Conservation (phyloP, 257 asterid species). For the Buddleja alternifolia region DNA sequence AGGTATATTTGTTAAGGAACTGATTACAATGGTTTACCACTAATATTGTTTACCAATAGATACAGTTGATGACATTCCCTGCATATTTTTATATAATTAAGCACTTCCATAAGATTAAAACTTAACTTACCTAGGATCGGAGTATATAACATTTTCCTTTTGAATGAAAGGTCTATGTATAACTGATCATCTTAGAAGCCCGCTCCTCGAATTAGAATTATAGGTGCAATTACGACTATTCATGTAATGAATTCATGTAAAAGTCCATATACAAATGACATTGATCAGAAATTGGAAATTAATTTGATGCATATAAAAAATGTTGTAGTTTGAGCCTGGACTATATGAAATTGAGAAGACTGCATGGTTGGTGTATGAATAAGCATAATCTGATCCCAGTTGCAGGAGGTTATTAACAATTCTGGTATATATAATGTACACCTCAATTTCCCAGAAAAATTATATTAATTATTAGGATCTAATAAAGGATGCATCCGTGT, state of each 20-base stretch:
- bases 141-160: too few species aligned
- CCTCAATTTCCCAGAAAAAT: constrained; percentile 48
- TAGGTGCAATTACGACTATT: too few species aligned
- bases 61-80: constrained; percentile 24
- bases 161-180: too few species aligned
- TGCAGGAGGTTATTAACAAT: constrained; percentile 21
- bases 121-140: not conserved
- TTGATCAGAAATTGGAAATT: too few species aligned
- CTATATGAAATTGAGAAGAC: not conserved
- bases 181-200: too few species aligned
- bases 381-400: constrained; percentile 40
- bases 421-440: constrained; percentile 11
- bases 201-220: too few species aligned
- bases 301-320: too few species aligned
- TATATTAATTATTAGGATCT: constrained; percentile 16
- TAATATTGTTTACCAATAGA: constrained; percentile 34
- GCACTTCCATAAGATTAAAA: constrained; percentile 28
- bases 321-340: not conserved
- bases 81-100: constrained; percentile 27
- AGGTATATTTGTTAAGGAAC: constrained; percentile 53
- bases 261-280: too few species aligned
- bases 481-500: constrained; percentile 53
- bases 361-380: constrained; percentile 18
- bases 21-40: constrained; percentile 45
- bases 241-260: too few species aligned